Base-by-base conservation (phyloP, 306 rosid species). In the Trifolium subterraneum region DNA sequence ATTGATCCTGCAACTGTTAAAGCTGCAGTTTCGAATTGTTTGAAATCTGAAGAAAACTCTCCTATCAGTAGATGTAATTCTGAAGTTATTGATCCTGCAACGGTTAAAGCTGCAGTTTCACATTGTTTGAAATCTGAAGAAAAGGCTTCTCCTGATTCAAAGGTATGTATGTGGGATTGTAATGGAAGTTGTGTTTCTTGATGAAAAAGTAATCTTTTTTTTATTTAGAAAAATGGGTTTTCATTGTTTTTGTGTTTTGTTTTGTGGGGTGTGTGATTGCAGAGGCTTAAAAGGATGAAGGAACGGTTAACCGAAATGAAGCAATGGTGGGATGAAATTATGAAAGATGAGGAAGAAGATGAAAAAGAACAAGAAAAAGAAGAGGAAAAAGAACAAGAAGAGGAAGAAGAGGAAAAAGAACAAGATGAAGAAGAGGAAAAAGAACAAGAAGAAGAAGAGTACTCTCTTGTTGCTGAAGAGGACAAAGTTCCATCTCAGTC, bases 281-380 rank as follows among this genome's bases (percentile, higher is more conserved):
- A 87, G 95, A 85, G 68, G 72, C 70, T 82, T 70, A 80, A 39
- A 35, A 80, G 76, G 69, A 87, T 89, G 80, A 74, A 71, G 82
- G 75, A 48, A 6, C 31, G 84, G 0, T 16, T 81, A 76, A 84
- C 36, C 62, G 88, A 82, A 84, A 80, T 87, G 82, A 85, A 38
- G 47, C 74, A 58, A 16, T 78, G 83, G 88, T 87, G 87, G 68
- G 85, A 83, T 62, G 77, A 80, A 4, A 73, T 80, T 48, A 64
- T 80, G 50, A 66, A 72, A 15, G 87, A 79, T 5, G 86, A 80
- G 23, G 80, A 63, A 22, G 68, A 63, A 18, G 68, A 22, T 4
- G 72, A 77, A 1, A 64, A 18, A 45, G 75, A 81, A 29, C 9
- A 72, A 13, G 78, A 80, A 13, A 81, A 70, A 7, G 73, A 81